Base-by-base conservation (phyloP, 2,329 filamentous ascomycete species). In the Thielaviopsis musarum region DNA sequence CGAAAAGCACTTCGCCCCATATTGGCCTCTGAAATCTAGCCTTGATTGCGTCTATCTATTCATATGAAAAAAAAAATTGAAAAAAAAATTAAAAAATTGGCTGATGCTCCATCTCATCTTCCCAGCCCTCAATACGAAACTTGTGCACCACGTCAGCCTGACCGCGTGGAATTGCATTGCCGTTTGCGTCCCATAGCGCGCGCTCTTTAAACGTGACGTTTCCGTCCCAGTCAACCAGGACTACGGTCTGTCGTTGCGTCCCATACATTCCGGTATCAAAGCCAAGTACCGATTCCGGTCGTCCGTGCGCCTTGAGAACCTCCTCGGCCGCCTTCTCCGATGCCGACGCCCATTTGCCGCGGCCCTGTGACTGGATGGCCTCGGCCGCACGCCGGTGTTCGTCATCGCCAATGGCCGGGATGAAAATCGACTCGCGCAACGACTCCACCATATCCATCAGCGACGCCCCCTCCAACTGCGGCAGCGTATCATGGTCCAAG, bases 261-360 rank as follows among this genome's bases (percentile, higher is more conserved):
- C 82, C 82, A 64, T 85, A 85, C 63, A 82, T 71, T 1, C 82
- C 82, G 5, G 75, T 78, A 66, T 78, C 77, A 64, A 80, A 82
- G 1, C 73, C 73, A 52, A 65, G 64, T 34, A 66, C 65, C 7
- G 70, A 66, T 17, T 74, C 73, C 1, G 74, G 73, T 26, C 69
- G 69, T 54, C 72, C 67, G 51, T 72, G 68, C 3, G 67, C 65
- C 64, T 69, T 67, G 59, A 65, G 69, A 56, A 69, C 66, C 38
- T 74, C 70, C 22, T 73, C 70, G 10, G 71, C 69, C 9, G 72
- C 51, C 22, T 51, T 56, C n/a, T 58, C 59, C 12, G 61, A 34
- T 17, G 30, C 54, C 1, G 53, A 51, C 22, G 57, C 57, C 58
- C 52, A 56, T 17, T 49, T 38, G 5, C 48, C 55, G 9, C 45